A percentile compares a stretch with the other conserved stretches of the same genome.
These are phyloP conservation scores for Microthlaspi erraticum DNA, from an alignment of 345 rosid genomes.

Conservation along the genomic window DNA sequence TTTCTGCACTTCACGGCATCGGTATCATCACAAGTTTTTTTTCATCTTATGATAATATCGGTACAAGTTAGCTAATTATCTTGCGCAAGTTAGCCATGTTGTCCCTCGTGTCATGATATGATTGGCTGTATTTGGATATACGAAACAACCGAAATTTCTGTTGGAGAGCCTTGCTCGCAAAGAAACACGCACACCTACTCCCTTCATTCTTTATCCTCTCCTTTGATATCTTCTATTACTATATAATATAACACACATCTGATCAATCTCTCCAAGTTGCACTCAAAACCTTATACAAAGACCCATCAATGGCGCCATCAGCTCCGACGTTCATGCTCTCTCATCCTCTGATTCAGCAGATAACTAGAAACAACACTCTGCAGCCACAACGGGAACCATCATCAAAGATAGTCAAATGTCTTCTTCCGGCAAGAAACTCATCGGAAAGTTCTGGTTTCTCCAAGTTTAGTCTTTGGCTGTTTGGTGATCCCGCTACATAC, in stretches of 20 bases:
- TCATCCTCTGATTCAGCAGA: conserved; percentile 17
- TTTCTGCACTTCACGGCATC: background rate
- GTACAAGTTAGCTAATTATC: background rate
- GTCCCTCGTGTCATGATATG: background rate
- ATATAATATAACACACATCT: background rate
- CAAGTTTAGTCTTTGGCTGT: conserved; percentile 32
- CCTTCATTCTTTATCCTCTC: conserved; percentile 31
- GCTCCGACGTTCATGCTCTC: conserved; percentile 29
- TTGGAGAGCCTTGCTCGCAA: conserved; percentile 13
- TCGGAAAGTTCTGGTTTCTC: conserved; percentile 15
- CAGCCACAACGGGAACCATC: conserved; percentile 29
- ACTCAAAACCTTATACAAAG: too few species aligned
- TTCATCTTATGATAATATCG: background rate
- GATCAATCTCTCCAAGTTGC: background rate
- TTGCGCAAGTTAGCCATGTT: background rate
- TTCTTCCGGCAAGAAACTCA: conserved; percentile 22
- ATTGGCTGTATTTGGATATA: conserved; percentile 3
- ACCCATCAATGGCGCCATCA: conserved; percentile 26
- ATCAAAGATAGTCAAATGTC: background rate
- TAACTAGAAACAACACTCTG: conserved; percentile 9
- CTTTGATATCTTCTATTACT: background rate
- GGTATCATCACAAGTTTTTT: background rate
- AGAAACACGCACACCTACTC: conserved; percentile 30
- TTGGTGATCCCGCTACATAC: conserved; percentile 40
- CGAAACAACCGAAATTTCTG: background rate